Percentiles rank a stretch among this genome's conserved stretches.
Evolutionary conservation across 768 basidiomycete genomes (phyloP).

Genomic region (Phaffia australis): DNA sequence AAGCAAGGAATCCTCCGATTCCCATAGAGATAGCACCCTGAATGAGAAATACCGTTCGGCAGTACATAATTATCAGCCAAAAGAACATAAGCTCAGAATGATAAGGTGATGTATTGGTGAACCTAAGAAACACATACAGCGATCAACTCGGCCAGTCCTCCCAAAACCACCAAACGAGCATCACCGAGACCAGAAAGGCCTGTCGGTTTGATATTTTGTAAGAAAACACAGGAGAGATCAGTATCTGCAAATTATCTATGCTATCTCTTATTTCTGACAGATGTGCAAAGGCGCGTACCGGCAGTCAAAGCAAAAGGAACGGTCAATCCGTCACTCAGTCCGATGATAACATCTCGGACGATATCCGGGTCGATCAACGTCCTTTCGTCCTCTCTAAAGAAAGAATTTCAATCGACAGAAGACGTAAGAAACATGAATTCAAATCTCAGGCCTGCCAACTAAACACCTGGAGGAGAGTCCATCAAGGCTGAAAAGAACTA

Average conservation of each 20-base stretch:
- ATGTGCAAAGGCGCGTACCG: conserved; percentile 38
- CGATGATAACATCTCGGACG: conserved; percentile 56
- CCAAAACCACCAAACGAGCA: conserved; percentile 81
- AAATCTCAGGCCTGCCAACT: neutral
- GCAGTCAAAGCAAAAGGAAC: conserved; percentile 87
- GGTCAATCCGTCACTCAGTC: conserved; percentile 79
- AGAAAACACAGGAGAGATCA: neutral
- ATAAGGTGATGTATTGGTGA: neutral
- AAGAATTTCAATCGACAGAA: neutral
- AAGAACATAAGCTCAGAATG: neutral
- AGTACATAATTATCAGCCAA: neutral
- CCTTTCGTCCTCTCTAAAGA: conserved; percentile 36
- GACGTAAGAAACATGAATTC: neutral
- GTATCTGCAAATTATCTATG: neutral
- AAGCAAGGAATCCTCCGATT: conserved; percentile 65
- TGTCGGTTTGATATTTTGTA: neutral
- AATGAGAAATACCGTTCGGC: conserved; percentile 38
- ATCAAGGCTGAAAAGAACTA: no score
- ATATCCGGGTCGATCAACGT: conserved; percentile 76
- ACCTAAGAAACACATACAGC: conserved; percentile 14
- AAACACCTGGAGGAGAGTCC: neutral
- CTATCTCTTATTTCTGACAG: neutral
- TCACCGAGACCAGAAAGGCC: conserved; percentile 64
- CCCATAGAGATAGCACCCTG: conserved; percentile 98
- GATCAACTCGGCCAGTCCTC: conserved; percentile 67